Base-by-base conservation (phyloP, 148 eudicot genomes). In the Rheum nobile region DNA sequence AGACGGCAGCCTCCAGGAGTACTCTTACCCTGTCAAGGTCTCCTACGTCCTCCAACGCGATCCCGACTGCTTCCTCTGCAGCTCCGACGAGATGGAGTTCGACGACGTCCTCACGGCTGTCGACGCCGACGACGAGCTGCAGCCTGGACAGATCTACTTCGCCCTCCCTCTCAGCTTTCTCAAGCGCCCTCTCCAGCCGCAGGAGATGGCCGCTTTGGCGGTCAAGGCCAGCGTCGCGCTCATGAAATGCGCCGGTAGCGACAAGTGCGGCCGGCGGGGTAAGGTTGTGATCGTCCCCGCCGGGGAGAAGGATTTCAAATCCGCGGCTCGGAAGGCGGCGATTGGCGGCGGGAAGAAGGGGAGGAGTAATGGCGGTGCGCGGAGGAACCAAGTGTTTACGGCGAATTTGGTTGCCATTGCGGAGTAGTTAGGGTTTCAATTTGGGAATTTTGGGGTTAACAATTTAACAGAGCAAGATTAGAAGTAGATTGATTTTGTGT, bases 171-270 rank as follows among this genome's bases (percentile, higher is more conserved):
- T 85, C 55, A 72, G 61, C n/a, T 78, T 83, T 77, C 75, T 91
- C 39, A 76, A 22, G 2, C 84, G 75, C 10, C 90, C 86, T 44
- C 81, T 95, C 0, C 83, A 70, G 71, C 81, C 93, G 7, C 93
- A 91, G 75, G 97, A 95, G 61, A 91, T 91, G 97, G 98, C 96
- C 22, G 96, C 98, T 39, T 79, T 94, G 81, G 97, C 98, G 0
- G 96, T 95, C 3, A 95, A 88, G 73, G 98, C 98, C 4, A 91
- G 89, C 77, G 79, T 90, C 1, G 98, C 98, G 1, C 61, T 95
- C 70, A 52, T 78, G 39, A 85, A 81, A 48, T 83, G 80, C 4
- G 54, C 41, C 19, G 84, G 75, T 0, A 84, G 78, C 1, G 86
- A 77, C 4, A 86, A 79, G 61, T 88, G 85, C 44, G 75, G 84